Evolutionary conservation across 163 green algal species (phyloP).

Genomic region (Chlamydomonas reinhardtii): DNA sequence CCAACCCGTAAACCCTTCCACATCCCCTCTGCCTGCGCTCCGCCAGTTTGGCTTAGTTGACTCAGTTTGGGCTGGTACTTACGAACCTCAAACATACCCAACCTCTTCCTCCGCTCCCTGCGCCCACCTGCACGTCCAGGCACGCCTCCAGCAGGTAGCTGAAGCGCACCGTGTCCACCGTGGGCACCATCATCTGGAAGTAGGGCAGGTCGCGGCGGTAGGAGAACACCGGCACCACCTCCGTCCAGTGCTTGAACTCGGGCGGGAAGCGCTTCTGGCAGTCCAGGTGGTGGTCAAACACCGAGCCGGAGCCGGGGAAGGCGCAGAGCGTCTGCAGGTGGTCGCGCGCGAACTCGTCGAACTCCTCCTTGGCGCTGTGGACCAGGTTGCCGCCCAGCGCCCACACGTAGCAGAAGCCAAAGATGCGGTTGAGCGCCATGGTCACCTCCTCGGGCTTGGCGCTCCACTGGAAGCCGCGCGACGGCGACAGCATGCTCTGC

Average conservation of each 20-base stretch:
- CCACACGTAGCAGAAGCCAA: constrained; percentile 87
- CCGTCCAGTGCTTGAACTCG: constrained; percentile 74
- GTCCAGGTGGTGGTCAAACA: constrained; percentile 44
- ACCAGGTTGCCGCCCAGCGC: constrained; percentile 82
- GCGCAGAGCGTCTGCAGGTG: constrained; percentile 62
- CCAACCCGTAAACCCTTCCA: no score
- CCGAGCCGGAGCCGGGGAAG: constrained; percentile 62
- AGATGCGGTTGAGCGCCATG: constrained; percentile 67
- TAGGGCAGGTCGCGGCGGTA: constrained; percentile 81
- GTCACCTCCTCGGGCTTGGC: constrained; percentile 45
- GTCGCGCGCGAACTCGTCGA: constrained; percentile 81
- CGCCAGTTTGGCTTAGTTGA: no score
- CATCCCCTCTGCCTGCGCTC: no score
- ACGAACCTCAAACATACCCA: no score
- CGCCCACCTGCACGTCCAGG: constrained; percentile 70
- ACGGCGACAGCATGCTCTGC: constrained; percentile 42
- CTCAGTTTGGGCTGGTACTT: no score
- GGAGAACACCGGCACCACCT: constrained; percentile 76
- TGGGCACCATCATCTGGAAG: constrained; percentile 88
- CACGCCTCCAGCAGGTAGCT: constrained; percentile 76
- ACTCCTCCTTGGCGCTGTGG: constrained; percentile 66
- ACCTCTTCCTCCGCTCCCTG: no score
- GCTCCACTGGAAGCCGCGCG: constrained; percentile 50
- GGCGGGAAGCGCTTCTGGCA: constrained; percentile 50
- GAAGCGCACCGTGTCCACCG: constrained; percentile 82